Evolutionary conservation across 768 basidiomycete genomes (phyloP), one percentile per base, ranked within the genome.

Genomic region (Leucocoprinus leucothites): DNA sequence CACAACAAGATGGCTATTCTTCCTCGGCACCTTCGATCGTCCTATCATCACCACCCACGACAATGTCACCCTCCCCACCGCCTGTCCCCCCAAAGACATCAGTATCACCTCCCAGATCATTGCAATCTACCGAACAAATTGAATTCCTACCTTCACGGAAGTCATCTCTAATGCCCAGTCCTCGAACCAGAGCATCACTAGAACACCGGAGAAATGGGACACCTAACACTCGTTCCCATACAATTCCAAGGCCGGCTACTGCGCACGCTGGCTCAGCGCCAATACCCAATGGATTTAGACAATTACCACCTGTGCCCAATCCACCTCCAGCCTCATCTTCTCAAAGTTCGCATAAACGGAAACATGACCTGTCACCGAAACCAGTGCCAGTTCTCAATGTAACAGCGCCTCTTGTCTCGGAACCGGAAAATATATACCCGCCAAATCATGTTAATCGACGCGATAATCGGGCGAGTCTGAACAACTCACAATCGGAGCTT

Each of bases 21-120:
- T 56, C 54, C 8, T 34, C 43, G 2, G 52, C 44, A 11, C 52
- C 52, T 38, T 53, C 48, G 14, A 56, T 48, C 36, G 47, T 48
- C 3, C 14, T 56, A 22, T 65, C 69, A 0, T 68, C 69, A 0
- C 70, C 70, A 8, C 64, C 65, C 18, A 65, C 64, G 41, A 65
- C 69, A 7, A 57, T 60, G 16, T 53, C 52, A 21, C 63, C 68
- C 1, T 48, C 60, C 36, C 50, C 58, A 36, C 62, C 60, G 25
- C 51, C 49, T 60, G 54, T 16, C 11, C 53, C 42, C 63, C 62
- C 46, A 61, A 60, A 45, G 41, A 66, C 56, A 41, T 66, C 57
- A 16, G 60, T 65, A 1, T 61, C 63, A 21, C 57, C 69, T 14
- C 60, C 64, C 21, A 61, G 59, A 28, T 48, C 55, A 19, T 51